These are phyloP conservation scores for Condylostoma magnum DNA, from an alignment of 169 alveolate genomes.

Conservation along the genomic window DNA sequence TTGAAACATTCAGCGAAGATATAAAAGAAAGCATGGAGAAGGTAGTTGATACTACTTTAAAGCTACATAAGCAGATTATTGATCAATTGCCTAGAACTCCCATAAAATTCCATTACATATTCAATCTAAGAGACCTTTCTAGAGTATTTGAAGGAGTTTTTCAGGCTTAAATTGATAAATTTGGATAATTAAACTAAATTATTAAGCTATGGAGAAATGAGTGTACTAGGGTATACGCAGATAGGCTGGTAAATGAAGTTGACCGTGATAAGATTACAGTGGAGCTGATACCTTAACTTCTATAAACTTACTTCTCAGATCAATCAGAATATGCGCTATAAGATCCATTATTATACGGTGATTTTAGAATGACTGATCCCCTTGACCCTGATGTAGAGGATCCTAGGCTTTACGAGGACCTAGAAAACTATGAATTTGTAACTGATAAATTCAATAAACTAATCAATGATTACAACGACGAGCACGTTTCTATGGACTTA, in stretches of 20 bases:
- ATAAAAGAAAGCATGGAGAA: constrained; percentile 65
- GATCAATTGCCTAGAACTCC: constrained; percentile 90
- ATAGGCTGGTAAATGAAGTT: constrained; percentile 85
- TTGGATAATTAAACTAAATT: constrained; percentile 68
- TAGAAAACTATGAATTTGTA: constrained; percentile 80
- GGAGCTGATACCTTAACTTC: constrained; percentile 57
- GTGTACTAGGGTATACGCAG: constrained; percentile 89
- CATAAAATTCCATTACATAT: constrained; percentile 92
- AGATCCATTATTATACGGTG: constrained; percentile 85
- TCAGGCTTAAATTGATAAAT: constrained; percentile 73
- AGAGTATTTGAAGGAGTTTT: constrained; percentile 92
- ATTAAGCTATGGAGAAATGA: constrained; percentile 94
- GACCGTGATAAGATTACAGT: constrained; percentile 81
- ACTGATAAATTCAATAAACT: constrained; percentile 80
- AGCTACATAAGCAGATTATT: constrained; percentile 76
- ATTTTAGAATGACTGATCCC: constrained; percentile 79
- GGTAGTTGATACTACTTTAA: constrained; percentile 84
- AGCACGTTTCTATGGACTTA: constrained; percentile 83
- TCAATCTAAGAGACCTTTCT: constrained; percentile 91
- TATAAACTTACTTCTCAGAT: constrained; percentile 79
- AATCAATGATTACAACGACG: constrained; percentile 85
- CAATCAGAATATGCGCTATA: constrained; percentile 69
- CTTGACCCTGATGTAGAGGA: constrained; percentile 74
- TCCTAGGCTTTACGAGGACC: constrained; percentile 87
- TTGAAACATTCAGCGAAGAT: constrained; percentile 76